Conservation (phyloP, 139 green algal genomes). For the Chlorella sorokiniana region DNA sequence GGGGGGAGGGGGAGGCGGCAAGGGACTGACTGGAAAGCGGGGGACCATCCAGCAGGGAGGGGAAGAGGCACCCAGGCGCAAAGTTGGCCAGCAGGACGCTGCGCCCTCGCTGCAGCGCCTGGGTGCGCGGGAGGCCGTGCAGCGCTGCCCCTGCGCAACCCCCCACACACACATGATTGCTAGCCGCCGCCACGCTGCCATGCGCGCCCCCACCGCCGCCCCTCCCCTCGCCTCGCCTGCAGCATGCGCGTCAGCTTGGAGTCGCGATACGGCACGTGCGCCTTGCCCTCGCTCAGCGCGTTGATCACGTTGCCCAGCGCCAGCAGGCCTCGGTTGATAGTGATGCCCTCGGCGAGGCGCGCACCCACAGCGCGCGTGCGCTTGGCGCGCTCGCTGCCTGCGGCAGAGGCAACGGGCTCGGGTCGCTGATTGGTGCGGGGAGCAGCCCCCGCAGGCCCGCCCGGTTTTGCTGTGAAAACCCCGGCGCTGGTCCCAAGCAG, state of each 20-base stretch:
- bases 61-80: not conserved
- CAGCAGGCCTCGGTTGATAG: conserved; percentile 96
- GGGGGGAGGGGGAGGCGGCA: not conserved
- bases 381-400: conserved; percentile 94
- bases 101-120: too few relatives aligned
- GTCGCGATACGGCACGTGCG: conserved; percentile 89
- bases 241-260: conserved; percentile 96
- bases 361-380: conserved; percentile 88
- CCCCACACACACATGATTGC: too few relatives aligned
- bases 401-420: not conserved
- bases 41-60: not conserved
- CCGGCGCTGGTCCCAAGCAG: too few relatives aligned
- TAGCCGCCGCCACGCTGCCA: not conserved
- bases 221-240: conserved; percentile 44
- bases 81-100: too few relatives aligned
- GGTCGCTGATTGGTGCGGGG: too few relatives aligned
- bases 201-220: too few relatives aligned
- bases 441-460: too few relatives aligned
- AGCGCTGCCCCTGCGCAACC: too few relatives aligned
- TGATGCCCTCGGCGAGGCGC: conserved; percentile 85
- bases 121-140: too few relatives aligned
- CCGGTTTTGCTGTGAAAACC: too few relatives aligned
- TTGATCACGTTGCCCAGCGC: conserved; percentile 97
- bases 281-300: conserved; percentile 86
- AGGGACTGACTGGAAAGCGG: not conserved